Evolutionary conservation across 768 basidiomycete species (phyloP), one percentile per base, ranked within the genome.

Genomic region (Lyophyllum semitale): DNA sequence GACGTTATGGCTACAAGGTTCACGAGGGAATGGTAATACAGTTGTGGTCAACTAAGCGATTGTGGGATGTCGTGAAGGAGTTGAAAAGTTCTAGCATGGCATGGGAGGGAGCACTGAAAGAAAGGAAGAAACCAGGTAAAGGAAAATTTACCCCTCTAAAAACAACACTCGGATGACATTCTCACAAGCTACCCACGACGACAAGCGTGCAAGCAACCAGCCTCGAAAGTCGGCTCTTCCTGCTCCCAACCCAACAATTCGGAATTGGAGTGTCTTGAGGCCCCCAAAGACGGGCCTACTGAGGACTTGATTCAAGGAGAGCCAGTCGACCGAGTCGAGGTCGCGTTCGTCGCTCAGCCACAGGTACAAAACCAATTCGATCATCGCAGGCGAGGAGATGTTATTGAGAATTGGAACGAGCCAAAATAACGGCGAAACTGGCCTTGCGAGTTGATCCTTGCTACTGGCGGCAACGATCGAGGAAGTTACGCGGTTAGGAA

Each of bases 341-440:
- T 75, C 70, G 15, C 42, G 40, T 57, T 74, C 70, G 17, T 63
- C 58, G 26, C 71, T 71, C 41, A 76, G 55, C 72, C 73, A 75
- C 8, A 75, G 57, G 46, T 62, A 52, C 37, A 74, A 65, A 27
- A 57, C 55, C 12, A 72, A 54, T 35, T 59, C 54, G n/a, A 49
- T 41, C 12, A 73, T 27, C 8, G 46, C 46, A 26, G 70, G 67
- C n/a, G 55, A 44, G 30, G 29, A 23, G 3, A 37, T 38, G 20
- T 29, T n/a, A 23, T 12, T 11, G 15, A 29, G 43, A 44, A 53
- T 35, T 1, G 11, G 49, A 29, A 51, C 48, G 6, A 51, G 51
- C 20, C 52, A 44, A 23, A 55, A 58, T 4, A 37, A n/a, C 3
- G n/a, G 44, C 11, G 45, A 33, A 5, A n/a, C 35, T 48, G 52